Percentiles rank a stretch among this genome's conserved stretches.
Evolutionary conservation across 495 filamentous ascomycete genomes (phyloP).

Genomic region (Penicillium simplicissimum): DNA sequence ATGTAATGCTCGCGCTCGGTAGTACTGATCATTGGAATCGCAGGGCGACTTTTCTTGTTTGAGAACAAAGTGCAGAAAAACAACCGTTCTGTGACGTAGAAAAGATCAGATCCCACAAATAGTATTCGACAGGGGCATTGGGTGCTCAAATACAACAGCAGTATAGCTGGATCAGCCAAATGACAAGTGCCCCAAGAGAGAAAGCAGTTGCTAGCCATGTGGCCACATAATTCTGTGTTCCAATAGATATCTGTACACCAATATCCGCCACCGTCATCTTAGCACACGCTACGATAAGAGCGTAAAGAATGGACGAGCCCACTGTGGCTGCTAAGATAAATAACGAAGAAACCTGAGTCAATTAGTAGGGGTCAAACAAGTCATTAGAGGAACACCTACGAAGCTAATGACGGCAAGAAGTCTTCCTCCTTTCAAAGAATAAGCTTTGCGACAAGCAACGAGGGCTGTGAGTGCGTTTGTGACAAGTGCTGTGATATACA

Average conservation of each 20-base stretch:
- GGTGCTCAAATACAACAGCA: neutral
- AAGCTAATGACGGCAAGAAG: too few relatives aligned
- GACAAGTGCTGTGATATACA: too few relatives aligned
- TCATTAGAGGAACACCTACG: constrained; percentile 1
- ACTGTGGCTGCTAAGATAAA: neutral
- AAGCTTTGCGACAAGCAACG: too few relatives aligned
- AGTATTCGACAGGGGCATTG: neutral
- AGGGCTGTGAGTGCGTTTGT: too few relatives aligned
- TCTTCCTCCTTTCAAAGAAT: too few relatives aligned
- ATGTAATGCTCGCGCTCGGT: too few relatives aligned
- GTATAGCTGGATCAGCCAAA: neutral
- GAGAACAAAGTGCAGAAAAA: neutral
- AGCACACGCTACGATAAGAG: neutral
- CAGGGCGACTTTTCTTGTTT: neutral
- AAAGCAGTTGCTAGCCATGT: constrained; percentile 2
- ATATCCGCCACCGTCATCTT: constrained; percentile 2
- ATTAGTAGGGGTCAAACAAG: neutral
- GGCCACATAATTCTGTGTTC: constrained; percentile 1
- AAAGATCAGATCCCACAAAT: neutral
- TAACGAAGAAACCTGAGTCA: constrained; percentile 2
- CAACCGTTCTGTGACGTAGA: neutral
- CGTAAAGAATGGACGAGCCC: neutral
- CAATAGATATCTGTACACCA: neutral
- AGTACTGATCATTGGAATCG: neutral
- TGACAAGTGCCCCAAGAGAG: constrained; percentile 1